Percentiles rank a stretch among this genome's conserved stretches.
Evolutionary conservation across 1,284 basidiomycete species (phyloP).

Genomic region (Sphagnurus paluster): DNA sequence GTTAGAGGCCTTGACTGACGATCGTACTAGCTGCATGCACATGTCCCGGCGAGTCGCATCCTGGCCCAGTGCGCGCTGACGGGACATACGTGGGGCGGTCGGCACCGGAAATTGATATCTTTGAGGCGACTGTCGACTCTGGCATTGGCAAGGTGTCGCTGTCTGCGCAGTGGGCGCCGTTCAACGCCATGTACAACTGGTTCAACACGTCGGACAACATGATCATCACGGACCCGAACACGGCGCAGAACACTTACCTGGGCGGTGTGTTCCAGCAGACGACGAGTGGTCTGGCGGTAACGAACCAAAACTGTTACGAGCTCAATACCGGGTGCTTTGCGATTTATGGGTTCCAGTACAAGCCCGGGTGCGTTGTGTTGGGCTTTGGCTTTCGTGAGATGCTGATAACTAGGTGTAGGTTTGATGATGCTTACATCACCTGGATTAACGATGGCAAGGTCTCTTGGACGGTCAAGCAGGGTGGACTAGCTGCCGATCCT

Average conservation of each 20-base stretch:
- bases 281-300: slow-evolving; percentile 45
- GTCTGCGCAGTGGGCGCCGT: slow-evolving; percentile 64
- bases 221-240: slow-evolving; percentile 40
- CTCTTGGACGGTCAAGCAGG: slow-evolving; percentile 73
- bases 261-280: slow-evolving; percentile 57
- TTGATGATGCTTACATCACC: slow-evolving; percentile 69
- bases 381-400: too few species aligned
- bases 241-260: slow-evolving; percentile 43
- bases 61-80: slow-evolving; percentile 66
- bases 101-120: slow-evolving; percentile 85
- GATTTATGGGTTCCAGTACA: slow-evolving; percentile 52
- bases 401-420: too few species aligned
- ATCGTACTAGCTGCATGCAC: slow-evolving; percentile 76
- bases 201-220: slow-evolving; percentile 45
- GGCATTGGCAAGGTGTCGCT: slow-evolving; percentile 50
- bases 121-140: slow-evolving; percentile 60
- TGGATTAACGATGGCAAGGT: slow-evolving; percentile 73
- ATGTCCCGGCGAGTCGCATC: slow-evolving; percentile 80
- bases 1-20: too few species aligned
- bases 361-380: too few species aligned
- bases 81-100: slow-evolving; percentile 70
- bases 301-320: slow-evolving; percentile 57
- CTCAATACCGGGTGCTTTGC: slow-evolving; percentile 41
- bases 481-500: slow-evolving; percentile 67
- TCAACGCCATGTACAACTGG: slow-evolving; percentile 45